Percentiles rank a stretch among this genome's conserved stretches.
Evolutionary conservation across 1,284 basidiomycete species (phyloP).

Genomic region (Sutorius eximius): DNA sequence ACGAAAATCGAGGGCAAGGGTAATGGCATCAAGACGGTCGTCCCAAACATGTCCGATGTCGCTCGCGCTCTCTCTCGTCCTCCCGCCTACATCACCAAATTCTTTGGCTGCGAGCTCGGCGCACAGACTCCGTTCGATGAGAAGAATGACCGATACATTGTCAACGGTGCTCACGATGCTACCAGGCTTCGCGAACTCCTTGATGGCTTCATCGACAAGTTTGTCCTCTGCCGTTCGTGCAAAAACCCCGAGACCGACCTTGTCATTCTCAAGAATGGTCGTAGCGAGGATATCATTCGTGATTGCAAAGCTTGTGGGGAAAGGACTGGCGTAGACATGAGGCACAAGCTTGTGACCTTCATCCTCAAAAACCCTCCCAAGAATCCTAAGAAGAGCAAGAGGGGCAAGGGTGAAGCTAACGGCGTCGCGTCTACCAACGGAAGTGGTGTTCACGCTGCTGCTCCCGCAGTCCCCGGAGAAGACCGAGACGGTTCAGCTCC

Average conservation of each 20-base stretch:
- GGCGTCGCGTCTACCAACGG: conserved; percentile 55
- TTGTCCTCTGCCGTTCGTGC: conserved; percentile 96
- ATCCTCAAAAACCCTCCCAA: conserved; percentile 97
- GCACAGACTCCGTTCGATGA: conserved; percentile 97
- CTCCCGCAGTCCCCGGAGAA: conserved; percentile 30
- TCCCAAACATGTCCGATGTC: conserved; percentile 98
- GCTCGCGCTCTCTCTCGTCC: conserved; percentile 94
- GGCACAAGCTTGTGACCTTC: conserved; percentile 95
- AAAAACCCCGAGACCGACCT: conserved; percentile 99
- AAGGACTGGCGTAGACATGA: conserved; percentile 91
- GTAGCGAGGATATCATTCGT: conserved; percentile 82
- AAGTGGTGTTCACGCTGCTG: conserved; percentile 39
- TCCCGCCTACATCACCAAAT: conserved; percentile 96
- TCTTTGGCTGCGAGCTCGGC: conserved; percentile 98
- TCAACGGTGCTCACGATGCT: conserved; percentile 96
- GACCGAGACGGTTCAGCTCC: conserved; percentile 36
- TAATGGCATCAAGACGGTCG: conserved; percentile 99
- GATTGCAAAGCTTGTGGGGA: conserved; percentile 99
- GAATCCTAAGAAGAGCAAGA: conserved; percentile 85
- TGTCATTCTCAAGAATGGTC: conserved; percentile 76
- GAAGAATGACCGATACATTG: conserved; percentile 97
- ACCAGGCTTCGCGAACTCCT: conserved; percentile 92
- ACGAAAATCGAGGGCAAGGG: conserved; percentile 99
- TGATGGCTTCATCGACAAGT: conserved; percentile 97
- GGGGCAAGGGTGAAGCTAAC: conserved; percentile 51